Base-by-base conservation (phyloP, 2,329 filamentous ascomycete species). In the Xylaria sp. region DNA sequence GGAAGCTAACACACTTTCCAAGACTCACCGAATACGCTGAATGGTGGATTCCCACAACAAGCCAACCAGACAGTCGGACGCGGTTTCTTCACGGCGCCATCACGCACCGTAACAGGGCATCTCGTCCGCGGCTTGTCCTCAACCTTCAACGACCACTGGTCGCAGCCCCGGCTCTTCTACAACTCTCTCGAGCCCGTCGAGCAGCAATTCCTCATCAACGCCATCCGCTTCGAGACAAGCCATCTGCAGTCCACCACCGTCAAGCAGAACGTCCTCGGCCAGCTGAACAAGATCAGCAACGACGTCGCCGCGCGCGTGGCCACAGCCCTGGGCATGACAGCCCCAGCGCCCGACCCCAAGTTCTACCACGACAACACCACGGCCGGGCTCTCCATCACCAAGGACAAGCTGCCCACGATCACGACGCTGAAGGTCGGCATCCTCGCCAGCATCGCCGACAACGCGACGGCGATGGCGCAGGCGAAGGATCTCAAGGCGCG, bases 331-430 rank as follows among this genome's bases (percentile, higher is more conserved):
- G 89, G 87, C 28, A 72, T 92, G 61, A 78, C 82, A 0, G 86
- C 86, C 0, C 91, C 91, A 0, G 80, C 80, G 0, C 84, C 90
- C 0, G 90, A 93, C 71, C 73, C 82, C 1, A 89, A 80, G 0
- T 93, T 85, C 81, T 94, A 93, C 80, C 89, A 93, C 78, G 80
- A 88, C 79, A 92, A 93, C 80, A 88, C 80, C 8, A 93, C 91
- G 0, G 80, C 79, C 4, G 85, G 85, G 25, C 82, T 93, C 49
- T 87, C 88, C 62, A 86, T 89, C 46, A 89, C 91, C 65, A 86
- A 85, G 57, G 79, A 81, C 54, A 84, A 84, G 3, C 83, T 93
- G 2, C 83, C 87, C 1, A 89, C 84, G 20, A 84, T 93, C 58
- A 88, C 87, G 9, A 88, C 86, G 0, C 82, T 93, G 1, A 88